Evolutionary conservation across 169 alveolate species (phyloP).

Genomic region (Plasmodium ovale): DNA sequence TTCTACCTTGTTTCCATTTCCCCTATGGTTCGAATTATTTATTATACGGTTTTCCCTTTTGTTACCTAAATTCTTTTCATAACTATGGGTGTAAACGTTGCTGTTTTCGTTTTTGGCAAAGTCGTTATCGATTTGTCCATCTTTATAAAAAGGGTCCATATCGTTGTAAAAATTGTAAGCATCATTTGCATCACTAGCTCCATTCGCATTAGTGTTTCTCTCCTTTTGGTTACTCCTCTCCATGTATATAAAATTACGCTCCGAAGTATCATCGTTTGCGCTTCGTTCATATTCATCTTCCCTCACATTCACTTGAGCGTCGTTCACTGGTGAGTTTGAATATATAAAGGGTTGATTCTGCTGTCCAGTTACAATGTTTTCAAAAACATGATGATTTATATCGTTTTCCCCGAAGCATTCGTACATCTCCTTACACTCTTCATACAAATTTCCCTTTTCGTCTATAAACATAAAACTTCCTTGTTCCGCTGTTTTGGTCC

Average conservation of each 20-base stretch:
- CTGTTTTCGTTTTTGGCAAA: too few relatives aligned
- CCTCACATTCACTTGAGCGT: too few relatives aligned
- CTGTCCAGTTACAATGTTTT: slow-evolving; percentile 22
- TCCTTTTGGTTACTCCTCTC: slow-evolving; percentile 11
- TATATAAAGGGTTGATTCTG: slow-evolving; percentile 21
- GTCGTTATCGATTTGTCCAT: too few relatives aligned
- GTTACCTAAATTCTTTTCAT: too few relatives aligned
- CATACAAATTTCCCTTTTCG: background rate
- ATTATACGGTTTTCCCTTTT: background rate
- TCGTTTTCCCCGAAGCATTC: background rate
- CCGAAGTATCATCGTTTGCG: background rate
- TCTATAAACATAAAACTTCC: slow-evolving; percentile 12
- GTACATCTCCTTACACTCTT: background rate
- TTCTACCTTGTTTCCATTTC: background rate
- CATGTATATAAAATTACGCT: slow-evolving; percentile 4
- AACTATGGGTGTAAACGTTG: too few relatives aligned
- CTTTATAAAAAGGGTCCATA: too few relatives aligned
- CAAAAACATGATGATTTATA: slow-evolving; percentile 18
- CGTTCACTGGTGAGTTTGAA: background rate
- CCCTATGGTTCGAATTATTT: background rate
- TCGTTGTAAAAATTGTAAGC: background rate
- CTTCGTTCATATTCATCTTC: background rate
- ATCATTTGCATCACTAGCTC: background rate
- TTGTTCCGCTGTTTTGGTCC: background rate
- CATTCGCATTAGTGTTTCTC: background rate